A percentile compares a stretch with the other conserved stretches of the same genome.
These are phyloP conservation scores for Skeletonema tropicum DNA, from an alignment of 108 stramenopile species.

Conservation along the genomic window DNA sequence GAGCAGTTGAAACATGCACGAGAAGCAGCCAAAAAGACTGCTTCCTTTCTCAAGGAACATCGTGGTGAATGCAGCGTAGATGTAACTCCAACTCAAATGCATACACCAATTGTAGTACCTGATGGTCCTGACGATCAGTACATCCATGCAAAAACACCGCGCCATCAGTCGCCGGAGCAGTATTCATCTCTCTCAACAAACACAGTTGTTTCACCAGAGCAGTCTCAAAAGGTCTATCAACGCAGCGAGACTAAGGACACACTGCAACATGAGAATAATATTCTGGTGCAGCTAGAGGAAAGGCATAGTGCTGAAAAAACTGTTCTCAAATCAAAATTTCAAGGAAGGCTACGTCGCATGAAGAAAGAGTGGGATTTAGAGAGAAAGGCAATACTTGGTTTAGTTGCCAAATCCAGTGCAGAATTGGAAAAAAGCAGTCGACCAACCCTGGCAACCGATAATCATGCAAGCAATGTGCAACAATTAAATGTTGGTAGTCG, in stretches of 20 bases:
- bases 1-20: conserved; percentile 31
- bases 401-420: conserved; percentile 9
- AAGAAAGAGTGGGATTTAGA: conserved; percentile 36
- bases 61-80: neutral
- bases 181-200: neutral
- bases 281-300: conserved; percentile 19
- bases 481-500: neutral
- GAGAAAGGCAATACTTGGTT: conserved; percentile 30
- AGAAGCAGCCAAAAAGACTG: conserved; percentile 32
- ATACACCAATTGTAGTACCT: conserved; percentile 5
- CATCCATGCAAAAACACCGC: neutral
- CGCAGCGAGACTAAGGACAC: neutral
- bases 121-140: neutral
- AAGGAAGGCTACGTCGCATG: conserved; percentile 27
- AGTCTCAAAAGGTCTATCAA: neutral
- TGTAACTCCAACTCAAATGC: neutral
- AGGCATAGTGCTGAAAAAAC: conserved; percentile 22
- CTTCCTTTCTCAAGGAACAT: conserved; percentile 15
- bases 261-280: neutral
- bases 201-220: neutral
- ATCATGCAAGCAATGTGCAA: conserved; percentile 10
- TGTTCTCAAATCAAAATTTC: conserved; percentile 28
- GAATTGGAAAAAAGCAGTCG: neutral
- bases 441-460: conserved; percentile 1
- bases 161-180: neutral